Base-by-base conservation (phyloP, 2,329 filamentous ascomycete species). In the Cladosporium sp. region DNA sequence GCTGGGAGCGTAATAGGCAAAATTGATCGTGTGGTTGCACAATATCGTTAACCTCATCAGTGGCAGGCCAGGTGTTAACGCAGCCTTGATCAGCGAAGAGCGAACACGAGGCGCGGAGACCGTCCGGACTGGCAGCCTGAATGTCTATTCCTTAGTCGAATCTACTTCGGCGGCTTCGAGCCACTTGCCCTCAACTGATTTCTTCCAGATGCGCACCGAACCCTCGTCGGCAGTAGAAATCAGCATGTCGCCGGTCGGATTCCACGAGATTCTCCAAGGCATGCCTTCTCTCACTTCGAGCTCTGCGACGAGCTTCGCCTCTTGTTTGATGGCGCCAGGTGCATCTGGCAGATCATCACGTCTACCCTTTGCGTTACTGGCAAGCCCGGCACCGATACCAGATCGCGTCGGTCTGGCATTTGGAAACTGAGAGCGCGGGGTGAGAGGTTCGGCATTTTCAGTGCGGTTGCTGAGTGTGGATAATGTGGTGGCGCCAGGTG, bases 191-290 rank as follows among this genome's bases (percentile, higher is more conserved):
- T 81, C 80, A 59, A 79, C 73, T 10, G 79, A 78, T 73, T 80
- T 82, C 74, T 83, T 83, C 81, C 82, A 84, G 18, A 82, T 78
- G 51, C 80, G 77, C 30, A 82, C 78, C 7, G 77, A 86, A 13
- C 90, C 91, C 75, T 93, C 90, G 69, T 94, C 91, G 3, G 91
- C 91, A 1, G 90, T 91, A 48, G 88, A 90, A 1, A 91, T 88
- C 8, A 94, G 80, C 14, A 93, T 84, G 76, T 92, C 89, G 5
- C 90, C 81, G 75, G 79, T 79, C 30, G 79, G 79, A 14, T 81
- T 82, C 70, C 93, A 94, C 0, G 85, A 85, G 2, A 93, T 87
- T 25, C 89, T 82, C 91, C 91, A 94, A 1, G 92, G 89, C 1
- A 89, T 89, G 21, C 87, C 88, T 58, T 87, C 85, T 73, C 91